phyloP scores from a whole-genome alignment of 148 eudicot genomes.

The Vaccinium darrowii region DNA sequence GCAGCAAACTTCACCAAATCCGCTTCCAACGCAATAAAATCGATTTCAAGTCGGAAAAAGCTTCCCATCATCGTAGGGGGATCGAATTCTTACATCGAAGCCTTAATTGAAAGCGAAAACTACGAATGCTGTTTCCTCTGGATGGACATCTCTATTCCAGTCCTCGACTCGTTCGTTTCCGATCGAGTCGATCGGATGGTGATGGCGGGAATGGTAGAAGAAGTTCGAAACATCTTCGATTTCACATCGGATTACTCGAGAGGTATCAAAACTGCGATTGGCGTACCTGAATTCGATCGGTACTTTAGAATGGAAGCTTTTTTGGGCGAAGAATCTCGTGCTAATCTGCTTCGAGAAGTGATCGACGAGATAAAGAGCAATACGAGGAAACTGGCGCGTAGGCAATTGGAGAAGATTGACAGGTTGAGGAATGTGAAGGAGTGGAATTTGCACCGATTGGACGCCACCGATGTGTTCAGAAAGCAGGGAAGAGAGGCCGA shows the following conservation, averaged over 20 bases:
- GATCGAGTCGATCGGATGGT: conserved; percentile 67
- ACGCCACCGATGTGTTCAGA: conserved; percentile 58
- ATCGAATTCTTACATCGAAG: conserved; percentile 64
- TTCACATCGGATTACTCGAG: conserved; percentile 45
- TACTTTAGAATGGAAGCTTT: conserved; percentile 38
- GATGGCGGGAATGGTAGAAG: conserved; percentile 54
- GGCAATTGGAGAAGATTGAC: conserved; percentile 54
- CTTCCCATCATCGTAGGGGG: conserved; percentile 83
- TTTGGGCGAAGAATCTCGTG: conserved; percentile 24
- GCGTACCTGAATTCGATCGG: conserved; percentile 60
- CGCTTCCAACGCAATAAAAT: conserved; percentile 46
- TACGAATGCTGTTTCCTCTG: conserved; percentile 69
- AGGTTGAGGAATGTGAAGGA: conserved; percentile 41
- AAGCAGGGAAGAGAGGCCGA: conserved; percentile 37
- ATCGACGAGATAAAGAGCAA: conserved; percentile 44
- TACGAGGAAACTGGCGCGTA: conserved; percentile 40
- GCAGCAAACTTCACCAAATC: conserved; percentile 40
- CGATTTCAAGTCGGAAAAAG: conserved; percentile 29
- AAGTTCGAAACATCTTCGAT: conserved; percentile 42
- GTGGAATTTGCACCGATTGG: conserved; percentile 63
- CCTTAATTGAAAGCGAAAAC: conserved; percentile 30
- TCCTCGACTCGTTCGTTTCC: conserved; percentile 42
- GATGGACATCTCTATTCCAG: conserved; percentile 58
- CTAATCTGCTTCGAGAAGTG: conserved; percentile 33
- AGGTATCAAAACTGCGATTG: conserved; percentile 73